phyloP scores from a whole-genome alignment of 208 protist species.

The Balamuthia mandrillaris region DNA sequence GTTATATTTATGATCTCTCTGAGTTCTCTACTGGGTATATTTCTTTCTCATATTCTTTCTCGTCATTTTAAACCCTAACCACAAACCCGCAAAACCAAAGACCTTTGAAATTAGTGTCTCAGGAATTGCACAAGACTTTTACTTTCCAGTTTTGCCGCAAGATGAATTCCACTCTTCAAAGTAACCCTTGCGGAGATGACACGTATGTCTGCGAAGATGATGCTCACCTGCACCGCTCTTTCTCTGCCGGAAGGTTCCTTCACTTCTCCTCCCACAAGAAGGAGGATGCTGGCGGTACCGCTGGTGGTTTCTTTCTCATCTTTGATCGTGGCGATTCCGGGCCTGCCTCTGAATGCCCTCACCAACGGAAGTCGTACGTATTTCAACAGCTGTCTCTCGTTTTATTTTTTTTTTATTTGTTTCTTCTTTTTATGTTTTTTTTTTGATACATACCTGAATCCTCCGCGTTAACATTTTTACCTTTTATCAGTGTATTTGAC shows the following conservation, averaged over 20 bases:
- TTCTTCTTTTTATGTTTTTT: not conserved
- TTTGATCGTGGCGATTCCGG: not conserved
- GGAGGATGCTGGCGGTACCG: not conserved
- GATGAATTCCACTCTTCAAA: not conserved
- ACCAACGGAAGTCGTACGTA: too few relatives aligned
- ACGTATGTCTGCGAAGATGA: conserved; percentile 31
- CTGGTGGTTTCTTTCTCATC: not conserved
- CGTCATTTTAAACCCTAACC: not conserved
- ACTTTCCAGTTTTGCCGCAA: conserved; percentile 8
- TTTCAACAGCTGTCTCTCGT: not conserved
- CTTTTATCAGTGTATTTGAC: not conserved
- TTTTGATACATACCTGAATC: too few relatives aligned
- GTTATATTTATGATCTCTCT: too few relatives aligned
- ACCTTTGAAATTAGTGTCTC: not conserved
- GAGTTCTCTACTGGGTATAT: not conserved
- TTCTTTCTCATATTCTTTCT: not conserved
- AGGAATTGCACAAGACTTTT: not conserved
- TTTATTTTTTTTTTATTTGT: not conserved
- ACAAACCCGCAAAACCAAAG: not conserved
- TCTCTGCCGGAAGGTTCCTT: conserved; percentile 20
- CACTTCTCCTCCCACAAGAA: not conserved
- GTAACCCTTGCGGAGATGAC: not conserved
- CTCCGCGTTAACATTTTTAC: too few relatives aligned
- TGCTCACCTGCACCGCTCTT: not conserved
- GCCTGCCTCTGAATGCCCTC: not conserved